Evolutionary conservation across 73 alveolate genomes (phyloP).

Genomic region (Stentor roeselii): DNA sequence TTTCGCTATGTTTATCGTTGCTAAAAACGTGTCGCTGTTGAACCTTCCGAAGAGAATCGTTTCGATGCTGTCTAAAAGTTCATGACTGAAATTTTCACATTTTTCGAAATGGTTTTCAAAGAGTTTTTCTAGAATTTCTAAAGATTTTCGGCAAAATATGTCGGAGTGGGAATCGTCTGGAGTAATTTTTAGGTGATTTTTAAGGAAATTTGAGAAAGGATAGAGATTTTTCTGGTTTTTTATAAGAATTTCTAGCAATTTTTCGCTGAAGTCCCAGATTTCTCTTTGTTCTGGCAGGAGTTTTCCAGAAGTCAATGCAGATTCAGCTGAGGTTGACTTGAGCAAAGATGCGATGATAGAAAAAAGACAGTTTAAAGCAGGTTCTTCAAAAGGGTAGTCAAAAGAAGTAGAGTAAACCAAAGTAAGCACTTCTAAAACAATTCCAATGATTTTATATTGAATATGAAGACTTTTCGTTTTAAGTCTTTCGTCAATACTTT

Average conservation of each 20-base stretch:
- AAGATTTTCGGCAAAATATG: constrained; percentile 43
- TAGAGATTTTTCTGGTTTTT: constrained; percentile 18
- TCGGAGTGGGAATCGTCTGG: constrained; percentile 56
- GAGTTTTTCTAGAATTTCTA: background rate
- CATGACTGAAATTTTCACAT: too few species aligned
- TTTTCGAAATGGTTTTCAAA: background rate
- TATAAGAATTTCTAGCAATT: background rate
- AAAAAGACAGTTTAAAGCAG: background rate
- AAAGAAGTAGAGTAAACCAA: background rate
- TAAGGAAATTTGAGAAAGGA: constrained; percentile 36
- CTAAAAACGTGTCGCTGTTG: background rate
- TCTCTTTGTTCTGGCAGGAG: constrained; percentile 18
- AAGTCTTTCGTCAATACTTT: constrained; percentile 7
- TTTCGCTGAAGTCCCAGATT: constrained; percentile 19
- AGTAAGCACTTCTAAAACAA: constrained; percentile 2
- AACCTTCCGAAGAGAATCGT: background rate
- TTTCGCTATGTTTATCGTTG: background rate
- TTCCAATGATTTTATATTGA: background rate
- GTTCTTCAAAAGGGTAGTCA: background rate
- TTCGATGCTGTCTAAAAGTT: background rate
- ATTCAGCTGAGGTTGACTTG: background rate
- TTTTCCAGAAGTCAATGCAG: background rate
- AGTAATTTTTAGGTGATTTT: constrained; percentile 41
- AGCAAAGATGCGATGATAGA: background rate
- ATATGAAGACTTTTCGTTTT: background rate